These are phyloP conservation scores for Solanum hybrid DNA, from an alignment of 305 asterid species.

Conservation along the genomic window DNA sequence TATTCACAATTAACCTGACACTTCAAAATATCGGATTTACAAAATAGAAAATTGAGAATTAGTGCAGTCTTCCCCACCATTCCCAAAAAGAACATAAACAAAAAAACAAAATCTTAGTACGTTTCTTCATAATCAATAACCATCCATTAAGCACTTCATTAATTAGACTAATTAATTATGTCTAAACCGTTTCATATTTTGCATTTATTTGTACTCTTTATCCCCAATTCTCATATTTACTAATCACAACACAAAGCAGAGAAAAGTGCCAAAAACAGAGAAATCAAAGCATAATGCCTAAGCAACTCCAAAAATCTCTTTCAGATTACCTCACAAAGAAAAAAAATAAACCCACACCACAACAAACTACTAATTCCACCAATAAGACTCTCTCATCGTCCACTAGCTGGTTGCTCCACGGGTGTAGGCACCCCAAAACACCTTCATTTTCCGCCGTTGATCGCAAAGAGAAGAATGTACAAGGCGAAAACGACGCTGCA, in stretches of 20 bases:
- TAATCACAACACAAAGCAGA: neutral
- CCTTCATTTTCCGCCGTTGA: conserved; percentile 23
- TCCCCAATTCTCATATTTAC: neutral
- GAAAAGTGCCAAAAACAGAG: neutral
- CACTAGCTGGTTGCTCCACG: conserved; percentile 22
- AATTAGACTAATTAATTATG: neutral
- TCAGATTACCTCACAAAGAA: conserved; percentile 48
- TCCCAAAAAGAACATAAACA: neutral
- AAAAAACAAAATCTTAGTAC: neutral
- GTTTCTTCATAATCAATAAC: neutral
- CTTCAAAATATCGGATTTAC: neutral
- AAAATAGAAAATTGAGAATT: neutral
- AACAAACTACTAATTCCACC: conserved; percentile 13
- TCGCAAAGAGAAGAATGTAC: conserved; percentile 1
- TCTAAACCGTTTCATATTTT: neutral
- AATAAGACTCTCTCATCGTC: conserved; percentile 19
- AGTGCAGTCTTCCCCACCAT: neutral
- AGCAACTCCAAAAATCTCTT: conserved; percentile 44
- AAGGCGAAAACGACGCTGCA: conserved; percentile 15
- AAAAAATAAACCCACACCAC: conserved; percentile 26
- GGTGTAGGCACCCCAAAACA: conserved; percentile 43
- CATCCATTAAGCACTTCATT: neutral
- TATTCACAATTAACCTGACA: neutral
- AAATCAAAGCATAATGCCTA: conserved; percentile 24
- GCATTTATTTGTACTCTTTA: neutral